Conservation (phyloP, 805 yeast genomes). For the Candida tallmaniae region DNA sequence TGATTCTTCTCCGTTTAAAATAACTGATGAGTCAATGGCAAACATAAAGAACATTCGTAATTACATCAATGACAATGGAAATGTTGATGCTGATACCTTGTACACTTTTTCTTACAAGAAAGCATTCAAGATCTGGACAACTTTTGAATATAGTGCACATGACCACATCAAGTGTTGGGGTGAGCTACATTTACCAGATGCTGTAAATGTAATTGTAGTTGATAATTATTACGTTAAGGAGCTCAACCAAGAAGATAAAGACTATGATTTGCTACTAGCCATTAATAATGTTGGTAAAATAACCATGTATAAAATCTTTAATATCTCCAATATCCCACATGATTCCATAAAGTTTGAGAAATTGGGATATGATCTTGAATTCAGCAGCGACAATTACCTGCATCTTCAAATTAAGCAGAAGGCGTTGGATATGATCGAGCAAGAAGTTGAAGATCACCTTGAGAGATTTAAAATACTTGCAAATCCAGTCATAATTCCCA, state of each 20-base stretch:
- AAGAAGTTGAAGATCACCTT: too few relatives aligned
- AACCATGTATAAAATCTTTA: slow-evolving; percentile 43
- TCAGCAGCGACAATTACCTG: slow-evolving; percentile 9
- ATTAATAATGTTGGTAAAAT: slow-evolving; percentile 38
- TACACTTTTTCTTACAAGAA: slow-evolving; percentile 63
- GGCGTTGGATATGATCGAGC: not conserved
- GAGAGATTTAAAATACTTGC: slow-evolving; percentile 6
- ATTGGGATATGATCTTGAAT: slow-evolving; percentile 18
- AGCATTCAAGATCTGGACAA: slow-evolving; percentile 63
- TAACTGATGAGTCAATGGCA: slow-evolving; percentile 25
- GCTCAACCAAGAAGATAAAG: slow-evolving; percentile 4
- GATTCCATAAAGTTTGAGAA: slow-evolving; percentile 41
- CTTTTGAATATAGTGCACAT: slow-evolving; percentile 56
- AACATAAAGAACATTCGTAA: slow-evolving; percentile 31
- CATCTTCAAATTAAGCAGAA: not conserved
- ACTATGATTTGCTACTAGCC: slow-evolving; percentile 33
- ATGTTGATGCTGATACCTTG: slow-evolving; percentile 37
- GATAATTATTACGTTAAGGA: slow-evolving; percentile 27
- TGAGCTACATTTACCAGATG: slow-evolving; percentile 24
- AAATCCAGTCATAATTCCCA: slow-evolving; percentile 17
- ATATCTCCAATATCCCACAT: slow-evolving; percentile 54
- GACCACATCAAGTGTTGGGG: slow-evolving; percentile 58
- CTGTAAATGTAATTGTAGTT: slow-evolving; percentile 19
- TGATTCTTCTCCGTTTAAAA: slow-evolving; percentile 6
- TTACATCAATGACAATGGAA: slow-evolving; percentile 24